Conservation (phyloP, 139 green algal species). For the Chlorella sorokiniana region DNA sequence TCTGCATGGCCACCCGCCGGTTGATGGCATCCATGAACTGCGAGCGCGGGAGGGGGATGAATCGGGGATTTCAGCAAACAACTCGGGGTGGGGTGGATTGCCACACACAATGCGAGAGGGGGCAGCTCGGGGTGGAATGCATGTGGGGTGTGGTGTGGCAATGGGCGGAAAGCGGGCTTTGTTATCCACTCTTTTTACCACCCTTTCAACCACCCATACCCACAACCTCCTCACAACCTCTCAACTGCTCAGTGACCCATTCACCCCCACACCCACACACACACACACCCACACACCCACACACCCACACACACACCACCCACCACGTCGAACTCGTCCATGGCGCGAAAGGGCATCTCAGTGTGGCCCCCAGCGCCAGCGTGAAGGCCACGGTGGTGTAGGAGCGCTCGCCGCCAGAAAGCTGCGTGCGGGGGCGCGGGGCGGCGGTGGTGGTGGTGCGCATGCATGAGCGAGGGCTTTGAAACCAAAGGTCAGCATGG, state of each 20-base stretch:
- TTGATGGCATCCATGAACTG: conserved; percentile 75
- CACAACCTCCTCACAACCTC: too few relatives aligned
- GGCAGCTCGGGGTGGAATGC: background rate
- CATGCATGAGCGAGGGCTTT: too few relatives aligned
- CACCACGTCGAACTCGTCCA: conserved; percentile 36
- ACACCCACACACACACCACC: background rate
- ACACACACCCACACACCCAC: background rate
- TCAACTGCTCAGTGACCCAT: too few relatives aligned
- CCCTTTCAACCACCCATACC: too few relatives aligned
- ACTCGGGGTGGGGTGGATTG: background rate
- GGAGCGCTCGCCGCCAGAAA: conserved; percentile 87
- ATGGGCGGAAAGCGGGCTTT: background rate
- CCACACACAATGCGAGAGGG: background rate
- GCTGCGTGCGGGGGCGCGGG: conserved; percentile 8
- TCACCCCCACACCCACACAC: background rate
- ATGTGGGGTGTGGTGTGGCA: background rate
- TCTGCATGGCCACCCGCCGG: conserved; percentile 66
- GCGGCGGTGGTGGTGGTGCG: too few relatives aligned
- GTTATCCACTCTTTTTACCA: too few relatives aligned
- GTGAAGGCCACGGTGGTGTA: conserved; percentile 90
- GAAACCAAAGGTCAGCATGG: too few relatives aligned
- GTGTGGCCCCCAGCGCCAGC: conserved; percentile 77
- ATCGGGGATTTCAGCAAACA: background rate
- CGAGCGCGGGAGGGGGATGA: background rate
- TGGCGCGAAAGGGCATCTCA: conserved; percentile 72